These are phyloP conservation scores for Suillus cothurnatus DNA, from an alignment of 768 basidiomycete species.

Conservation along the genomic window DNA sequence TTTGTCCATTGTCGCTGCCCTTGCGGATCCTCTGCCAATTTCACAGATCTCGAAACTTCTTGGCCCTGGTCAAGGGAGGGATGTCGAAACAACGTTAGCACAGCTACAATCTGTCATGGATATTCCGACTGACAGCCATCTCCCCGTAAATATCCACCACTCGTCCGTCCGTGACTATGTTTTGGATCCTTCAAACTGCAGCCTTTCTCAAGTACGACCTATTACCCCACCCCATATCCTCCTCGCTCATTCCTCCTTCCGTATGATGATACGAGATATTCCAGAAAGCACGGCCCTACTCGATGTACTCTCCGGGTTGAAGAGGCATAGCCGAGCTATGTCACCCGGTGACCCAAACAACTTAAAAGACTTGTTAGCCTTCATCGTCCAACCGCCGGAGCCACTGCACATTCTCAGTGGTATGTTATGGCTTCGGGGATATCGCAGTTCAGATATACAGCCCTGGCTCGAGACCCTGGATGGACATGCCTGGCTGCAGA, in stretches of 20 bases:
- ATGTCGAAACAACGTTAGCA: not conserved
- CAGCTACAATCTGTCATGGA: not conserved
- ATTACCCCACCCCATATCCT: not conserved
- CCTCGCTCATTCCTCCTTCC: not conserved
- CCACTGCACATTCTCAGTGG: not conserved
- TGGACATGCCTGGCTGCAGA: not conserved
- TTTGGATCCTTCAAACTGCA: not conserved
- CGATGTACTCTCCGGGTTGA: not conserved
- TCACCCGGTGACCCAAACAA: not conserved
- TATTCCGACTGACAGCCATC: not conserved
- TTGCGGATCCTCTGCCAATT: not conserved
- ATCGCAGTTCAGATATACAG: not conserved
- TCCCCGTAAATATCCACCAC: not conserved
- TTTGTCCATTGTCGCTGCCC: not conserved
- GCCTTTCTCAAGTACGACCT: not conserved
- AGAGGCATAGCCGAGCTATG: not conserved
- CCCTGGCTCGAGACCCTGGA: not conserved
- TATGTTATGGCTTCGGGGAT: not conserved
- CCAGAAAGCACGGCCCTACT: not conserved
- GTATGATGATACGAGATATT: not conserved
- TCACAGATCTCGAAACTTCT: slow-evolving; percentile 2
- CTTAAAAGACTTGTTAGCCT: not conserved
- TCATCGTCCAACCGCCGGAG: not conserved
- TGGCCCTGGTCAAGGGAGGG: not conserved
- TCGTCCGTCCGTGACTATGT: not conserved